phyloP scores from a whole-genome alignment of 331 rosid genomes.

The Ulmus americana region DNA sequence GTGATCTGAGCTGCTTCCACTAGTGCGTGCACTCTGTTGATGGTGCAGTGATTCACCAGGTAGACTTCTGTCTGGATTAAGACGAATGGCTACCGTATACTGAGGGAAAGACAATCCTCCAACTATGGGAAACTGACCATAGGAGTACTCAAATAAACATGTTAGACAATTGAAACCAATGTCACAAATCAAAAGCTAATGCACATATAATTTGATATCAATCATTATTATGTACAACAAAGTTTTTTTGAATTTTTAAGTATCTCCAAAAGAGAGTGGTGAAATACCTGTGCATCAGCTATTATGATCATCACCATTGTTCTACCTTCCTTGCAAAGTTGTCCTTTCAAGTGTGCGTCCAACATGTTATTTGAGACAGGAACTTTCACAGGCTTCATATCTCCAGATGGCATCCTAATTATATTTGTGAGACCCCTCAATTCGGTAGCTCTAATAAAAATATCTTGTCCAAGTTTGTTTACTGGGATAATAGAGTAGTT shows the following conservation, averaged over 20 bases:
- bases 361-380: conserved; percentile 88
- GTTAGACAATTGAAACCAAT: not conserved
- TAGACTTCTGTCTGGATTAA: conserved; percentile 47
- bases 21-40: conserved; percentile 85
- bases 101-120: conserved; percentile 60
- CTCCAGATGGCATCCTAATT: conserved; percentile 82
- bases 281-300: conserved; percentile 70
- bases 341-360: conserved; percentile 76
- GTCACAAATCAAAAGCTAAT: not conserved
- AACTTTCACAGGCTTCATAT: conserved; percentile 80
- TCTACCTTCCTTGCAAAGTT: conserved; percentile 46
- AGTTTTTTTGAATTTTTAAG: too few species aligned
- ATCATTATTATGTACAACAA: too few species aligned
- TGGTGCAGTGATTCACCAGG: conserved; percentile 38
- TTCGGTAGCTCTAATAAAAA: conserved; percentile 85
- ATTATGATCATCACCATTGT: conserved; percentile 66
- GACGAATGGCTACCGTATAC: conserved; percentile 65
- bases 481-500: conserved; percentile 78
- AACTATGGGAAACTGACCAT: conserved; percentile 62
- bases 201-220: not conserved
- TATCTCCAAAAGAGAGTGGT: not conserved
- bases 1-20: conserved; percentile 60
- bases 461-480: conserved; percentile 94
- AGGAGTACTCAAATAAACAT: conserved; percentile 11
- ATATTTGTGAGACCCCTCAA: conserved; percentile 63